Percentiles rank a stretch among this genome's conserved stretches.
Evolutionary conservation across 345 rosid genomes (phyloP).

Genomic region (Aurinia saxatilis): DNA sequence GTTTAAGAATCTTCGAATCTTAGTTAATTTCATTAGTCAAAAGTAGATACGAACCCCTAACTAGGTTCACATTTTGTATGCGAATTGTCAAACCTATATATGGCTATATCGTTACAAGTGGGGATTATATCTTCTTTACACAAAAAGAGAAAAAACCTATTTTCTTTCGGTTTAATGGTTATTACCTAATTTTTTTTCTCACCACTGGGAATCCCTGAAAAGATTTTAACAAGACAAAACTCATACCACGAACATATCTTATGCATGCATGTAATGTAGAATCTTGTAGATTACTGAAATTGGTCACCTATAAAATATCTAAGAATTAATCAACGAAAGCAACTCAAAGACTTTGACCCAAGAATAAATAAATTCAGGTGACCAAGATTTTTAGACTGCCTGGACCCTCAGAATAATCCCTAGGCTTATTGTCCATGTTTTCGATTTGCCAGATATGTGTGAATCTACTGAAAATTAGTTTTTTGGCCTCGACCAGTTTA

Average conservation of each 20-base stretch:
- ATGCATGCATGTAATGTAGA: not conserved
- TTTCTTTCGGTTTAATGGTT: not conserved
- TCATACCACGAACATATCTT: not conserved
- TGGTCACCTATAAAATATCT: not conserved
- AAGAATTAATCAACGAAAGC: not conserved
- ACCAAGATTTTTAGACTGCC: not conserved
- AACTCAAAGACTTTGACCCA: constrained; percentile 7
- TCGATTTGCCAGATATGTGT: not conserved
- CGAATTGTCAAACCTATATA: not conserved
- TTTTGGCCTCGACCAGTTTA: not conserved
- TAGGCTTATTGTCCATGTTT: not conserved
- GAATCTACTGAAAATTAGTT: not conserved
- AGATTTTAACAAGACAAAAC: not conserved
- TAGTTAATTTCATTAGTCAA: not conserved
- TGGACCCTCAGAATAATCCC: not conserved
- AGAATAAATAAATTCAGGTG: not conserved
- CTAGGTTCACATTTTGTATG: constrained; percentile 3
- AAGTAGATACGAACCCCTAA: constrained; percentile 16
- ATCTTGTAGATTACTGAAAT: too few species aligned
- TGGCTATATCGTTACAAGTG: too few species aligned
- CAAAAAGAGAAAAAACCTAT: not conserved
- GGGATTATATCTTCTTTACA: not conserved
- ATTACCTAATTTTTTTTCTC: not conserved
- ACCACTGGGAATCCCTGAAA: not conserved
- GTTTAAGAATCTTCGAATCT: not conserved